Evolutionary conservation across 164 flowering plant species (phyloP).

Genomic region (Malania oleifera): DNA sequence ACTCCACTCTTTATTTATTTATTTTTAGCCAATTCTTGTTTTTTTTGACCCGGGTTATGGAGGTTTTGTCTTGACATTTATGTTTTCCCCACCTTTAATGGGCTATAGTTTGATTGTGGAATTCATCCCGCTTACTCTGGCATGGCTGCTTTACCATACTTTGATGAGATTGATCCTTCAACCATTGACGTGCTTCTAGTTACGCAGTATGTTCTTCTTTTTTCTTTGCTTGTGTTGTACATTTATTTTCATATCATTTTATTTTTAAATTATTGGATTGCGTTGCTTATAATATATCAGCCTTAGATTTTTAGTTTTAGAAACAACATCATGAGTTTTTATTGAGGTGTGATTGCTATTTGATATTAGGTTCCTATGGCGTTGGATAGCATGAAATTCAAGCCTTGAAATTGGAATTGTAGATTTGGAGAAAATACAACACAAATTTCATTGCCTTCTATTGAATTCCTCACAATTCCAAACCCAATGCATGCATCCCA

Average conservation of each 20-base stretch:
- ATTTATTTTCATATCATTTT: not conserved
- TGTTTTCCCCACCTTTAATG: slow-evolving; percentile 5
- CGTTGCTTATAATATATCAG: not conserved
- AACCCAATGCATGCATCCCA: no score
- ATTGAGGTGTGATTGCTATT: no score
- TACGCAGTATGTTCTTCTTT: slow-evolving; percentile 67
- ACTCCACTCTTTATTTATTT: not conserved
- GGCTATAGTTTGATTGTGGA: slow-evolving; percentile 81
- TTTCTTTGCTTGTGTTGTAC: not conserved
- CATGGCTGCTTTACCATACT: slow-evolving; percentile 96
- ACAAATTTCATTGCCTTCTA: no score
- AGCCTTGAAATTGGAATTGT: no score
- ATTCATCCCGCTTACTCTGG: slow-evolving; percentile 95
- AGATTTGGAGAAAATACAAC: no score
- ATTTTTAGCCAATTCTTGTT: not conserved
- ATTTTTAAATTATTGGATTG: not conserved
- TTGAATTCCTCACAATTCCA: no score
- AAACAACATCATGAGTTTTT: no score
- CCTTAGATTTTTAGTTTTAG: no score
- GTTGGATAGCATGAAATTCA: no score
- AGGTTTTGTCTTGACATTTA: not conserved
- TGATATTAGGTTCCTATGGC: no score
- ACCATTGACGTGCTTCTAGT: slow-evolving; percentile 84
- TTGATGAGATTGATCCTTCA: slow-evolving; percentile 97
- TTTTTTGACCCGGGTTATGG: no score